These are phyloP conservation scores for Cornus controversa DNA, from an alignment of 148 eudicot species.

Conservation along the genomic window DNA sequence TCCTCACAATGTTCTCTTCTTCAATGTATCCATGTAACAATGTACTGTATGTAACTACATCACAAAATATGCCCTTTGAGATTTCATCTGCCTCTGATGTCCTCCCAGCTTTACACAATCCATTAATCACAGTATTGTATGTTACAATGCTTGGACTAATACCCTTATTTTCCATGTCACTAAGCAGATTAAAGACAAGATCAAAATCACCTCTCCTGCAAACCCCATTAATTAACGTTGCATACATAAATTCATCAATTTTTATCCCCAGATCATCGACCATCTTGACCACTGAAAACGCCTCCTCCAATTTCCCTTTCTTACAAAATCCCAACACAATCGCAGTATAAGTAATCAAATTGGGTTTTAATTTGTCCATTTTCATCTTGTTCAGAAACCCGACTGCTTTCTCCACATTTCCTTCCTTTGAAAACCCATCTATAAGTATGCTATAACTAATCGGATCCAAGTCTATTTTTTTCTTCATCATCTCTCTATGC, in stretches of 20 bases:
- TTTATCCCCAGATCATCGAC: conserved; percentile 32
- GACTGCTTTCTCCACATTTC: conserved; percentile 43
- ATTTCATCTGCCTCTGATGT: conserved; percentile 42
- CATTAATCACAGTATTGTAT: conserved; percentile 47
- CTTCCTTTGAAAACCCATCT: conserved; percentile 53
- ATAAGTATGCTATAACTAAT: conserved; percentile 43
- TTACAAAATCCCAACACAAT: conserved; percentile 51
- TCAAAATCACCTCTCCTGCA: conserved; percentile 44
- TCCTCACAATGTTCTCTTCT: conserved; percentile 36
- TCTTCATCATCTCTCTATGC: conserved; percentile 35
- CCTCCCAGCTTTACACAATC: conserved; percentile 55
- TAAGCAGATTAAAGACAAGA: conserved; percentile 33
- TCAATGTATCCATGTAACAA: conserved; percentile 43
- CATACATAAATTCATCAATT: conserved; percentile 45
- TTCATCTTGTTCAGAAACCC: conserved; percentile 43
- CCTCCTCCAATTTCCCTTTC: conserved; percentile 49
- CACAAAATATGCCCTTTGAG: conserved; percentile 33
- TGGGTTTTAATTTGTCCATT: conserved; percentile 31
- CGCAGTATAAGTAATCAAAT: conserved; percentile 45
- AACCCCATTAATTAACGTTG: conserved; percentile 46
- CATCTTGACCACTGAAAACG: conserved; percentile 31
- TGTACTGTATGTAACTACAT: conserved; percentile 44
- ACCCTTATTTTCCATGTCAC: conserved; percentile 46
- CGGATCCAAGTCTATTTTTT: conserved; percentile 30
- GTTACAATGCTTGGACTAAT: conserved; percentile 40